These are phyloP conservation scores for Chamaecrista fasciculata DNA, from an alignment of 306 rosid species.

Conservation along the genomic window DNA sequence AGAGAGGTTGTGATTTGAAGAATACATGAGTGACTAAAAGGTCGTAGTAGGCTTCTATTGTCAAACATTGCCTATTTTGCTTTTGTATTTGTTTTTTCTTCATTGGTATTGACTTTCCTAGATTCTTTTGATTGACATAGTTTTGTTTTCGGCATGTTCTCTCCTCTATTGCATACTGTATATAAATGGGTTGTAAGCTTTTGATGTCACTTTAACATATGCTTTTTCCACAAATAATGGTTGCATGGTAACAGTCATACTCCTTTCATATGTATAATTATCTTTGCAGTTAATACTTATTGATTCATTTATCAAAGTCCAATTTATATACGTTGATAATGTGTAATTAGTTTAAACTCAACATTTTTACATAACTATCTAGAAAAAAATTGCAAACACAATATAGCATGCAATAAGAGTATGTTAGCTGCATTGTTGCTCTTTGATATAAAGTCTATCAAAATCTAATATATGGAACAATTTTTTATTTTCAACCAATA, in stretches of 20 bases:
- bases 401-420: not conserved
- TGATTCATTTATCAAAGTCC: not conserved
- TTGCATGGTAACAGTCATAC: not conserved
- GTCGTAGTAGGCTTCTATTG: not conserved
- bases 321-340: not conserved
- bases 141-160: not conserved
- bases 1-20: constrained; percentile 10
- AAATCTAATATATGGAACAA: not conserved
- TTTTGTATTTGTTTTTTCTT: not conserved
- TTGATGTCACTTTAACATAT: not conserved
- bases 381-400: not conserved
- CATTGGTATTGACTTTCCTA: not conserved
- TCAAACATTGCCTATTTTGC: not conserved
- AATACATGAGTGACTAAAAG: not conserved
- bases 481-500: not conserved
- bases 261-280: not conserved
- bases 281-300: not conserved
- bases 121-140: not conserved
- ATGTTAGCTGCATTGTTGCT: not conserved
- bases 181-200: not conserved
- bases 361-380: not conserved
- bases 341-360: not conserved
- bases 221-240: not conserved
- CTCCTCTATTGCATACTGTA: not conserved
- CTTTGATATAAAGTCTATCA: not conserved